Conservation (phyloP, 305 asterid genomes). For the Ilex paraguariensis region DNA sequence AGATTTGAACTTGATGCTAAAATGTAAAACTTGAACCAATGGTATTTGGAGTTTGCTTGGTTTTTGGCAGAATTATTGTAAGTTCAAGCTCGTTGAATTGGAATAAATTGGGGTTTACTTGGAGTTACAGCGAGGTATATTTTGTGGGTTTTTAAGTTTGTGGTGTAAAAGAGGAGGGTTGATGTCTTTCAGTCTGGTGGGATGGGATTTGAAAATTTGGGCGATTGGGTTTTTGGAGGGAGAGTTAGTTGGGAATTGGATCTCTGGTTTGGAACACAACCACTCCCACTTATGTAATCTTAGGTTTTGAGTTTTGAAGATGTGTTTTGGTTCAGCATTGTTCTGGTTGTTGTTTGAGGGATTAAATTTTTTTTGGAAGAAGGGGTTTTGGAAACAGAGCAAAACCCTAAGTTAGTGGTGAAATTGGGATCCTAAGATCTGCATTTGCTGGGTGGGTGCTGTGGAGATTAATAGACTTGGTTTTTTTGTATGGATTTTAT, state of each 20-base stretch:
- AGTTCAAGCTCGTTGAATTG: conserved; percentile 20
- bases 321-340: conserved; percentile 44
- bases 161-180: conserved; percentile 27
- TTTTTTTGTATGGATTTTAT: conserved; percentile 48
- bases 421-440: conserved; percentile 27
- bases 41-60: conserved; percentile 45
- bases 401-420: conserved; percentile 53
- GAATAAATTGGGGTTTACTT: conserved; percentile 36
- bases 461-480: conserved; percentile 26
- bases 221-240: conserved; percentile 79
- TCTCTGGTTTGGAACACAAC: conserved; percentile 46
- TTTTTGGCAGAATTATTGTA: conserved; percentile 28
- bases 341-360: conserved; percentile 32
- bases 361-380: conserved; percentile 36
- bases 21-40: conserved; percentile 57
- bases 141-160: conserved; percentile 21
- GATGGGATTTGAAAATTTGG: conserved; percentile 30
- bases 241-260: conserved; percentile 62
- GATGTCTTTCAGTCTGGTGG: conserved; percentile 18
- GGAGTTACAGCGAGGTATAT: conserved; percentile 45
- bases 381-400: conserved; percentile 45
- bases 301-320: conserved; percentile 35
- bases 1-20: conserved; percentile 67
- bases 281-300: conserved; percentile 20
- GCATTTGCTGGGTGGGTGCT: conserved; percentile 10